These are phyloP conservation scores for Teunomyces funiuensis DNA, from an alignment of 805 yeast genomes.

Conservation along the genomic window DNA sequence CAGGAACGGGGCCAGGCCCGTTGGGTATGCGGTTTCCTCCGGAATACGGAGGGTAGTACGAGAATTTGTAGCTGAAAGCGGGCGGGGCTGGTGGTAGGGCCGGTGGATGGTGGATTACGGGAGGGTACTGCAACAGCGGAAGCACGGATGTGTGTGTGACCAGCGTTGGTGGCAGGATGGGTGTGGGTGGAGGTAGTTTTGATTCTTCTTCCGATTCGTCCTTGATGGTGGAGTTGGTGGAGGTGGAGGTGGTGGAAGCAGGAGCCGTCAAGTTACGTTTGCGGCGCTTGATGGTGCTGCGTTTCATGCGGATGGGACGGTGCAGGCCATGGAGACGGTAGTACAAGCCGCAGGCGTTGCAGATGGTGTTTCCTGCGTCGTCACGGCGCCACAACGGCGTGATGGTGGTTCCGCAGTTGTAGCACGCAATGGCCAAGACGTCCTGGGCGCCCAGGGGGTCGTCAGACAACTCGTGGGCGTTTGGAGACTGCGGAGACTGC, in stretches of 20 bases:
- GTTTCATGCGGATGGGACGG: slow-evolving; percentile 74
- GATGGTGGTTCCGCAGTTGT: slow-evolving; percentile 79
- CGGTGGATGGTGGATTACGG: slow-evolving; percentile 1
- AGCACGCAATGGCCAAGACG: slow-evolving; percentile 70
- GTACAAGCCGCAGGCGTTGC: slow-evolving; percentile 87
- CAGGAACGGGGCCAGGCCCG: slow-evolving; percentile 45
- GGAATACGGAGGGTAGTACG: slow-evolving; percentile 34
- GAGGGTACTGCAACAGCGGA: not conserved
- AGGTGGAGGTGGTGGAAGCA: not conserved
- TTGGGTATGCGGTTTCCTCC: slow-evolving; percentile 38
- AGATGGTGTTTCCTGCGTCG: slow-evolving; percentile 76
- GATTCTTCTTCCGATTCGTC: slow-evolving; percentile 1
- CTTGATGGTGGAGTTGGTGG: not conserved
- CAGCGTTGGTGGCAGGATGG: not conserved
- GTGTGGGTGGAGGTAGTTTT: not conserved
- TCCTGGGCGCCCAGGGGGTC: slow-evolving; percentile 27
- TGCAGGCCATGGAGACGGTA: slow-evolving; percentile 72
- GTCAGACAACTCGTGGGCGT: slow-evolving; percentile 2
- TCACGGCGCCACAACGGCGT: slow-evolving; percentile 89
- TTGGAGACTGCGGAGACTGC: not conserved
- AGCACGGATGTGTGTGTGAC: not conserved
- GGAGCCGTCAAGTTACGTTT: slow-evolving; percentile 41
- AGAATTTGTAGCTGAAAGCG: slow-evolving; percentile 8
- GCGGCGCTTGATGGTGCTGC: slow-evolving; percentile 71
- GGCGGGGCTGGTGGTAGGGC: slow-evolving; percentile 10